These are phyloP conservation scores for Canna indica DNA, from an alignment of 176 grass and related monocot species.

Conservation along the genomic window DNA sequence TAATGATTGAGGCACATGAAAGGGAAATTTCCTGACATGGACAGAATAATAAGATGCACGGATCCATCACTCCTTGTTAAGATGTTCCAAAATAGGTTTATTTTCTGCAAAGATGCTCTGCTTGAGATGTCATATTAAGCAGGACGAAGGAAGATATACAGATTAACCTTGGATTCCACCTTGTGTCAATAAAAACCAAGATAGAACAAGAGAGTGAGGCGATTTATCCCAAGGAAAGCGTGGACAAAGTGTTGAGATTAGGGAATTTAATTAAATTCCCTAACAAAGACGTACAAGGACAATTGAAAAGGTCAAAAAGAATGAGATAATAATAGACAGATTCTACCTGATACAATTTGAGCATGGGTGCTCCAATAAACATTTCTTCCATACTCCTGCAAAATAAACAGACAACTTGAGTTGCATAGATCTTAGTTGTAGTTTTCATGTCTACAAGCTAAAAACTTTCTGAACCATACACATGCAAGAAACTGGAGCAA, in stretches of 20 bases:
- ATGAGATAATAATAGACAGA: background rate
- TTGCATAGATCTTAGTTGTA: too few relatives aligned
- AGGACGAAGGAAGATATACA: background rate
- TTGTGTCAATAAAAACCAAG: too few relatives aligned
- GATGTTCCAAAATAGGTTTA: background rate
- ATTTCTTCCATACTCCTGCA: too few relatives aligned
- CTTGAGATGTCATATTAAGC: background rate
- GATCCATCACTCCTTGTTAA: too few relatives aligned
- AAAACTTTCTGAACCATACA: too few relatives aligned
- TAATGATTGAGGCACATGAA: background rate
- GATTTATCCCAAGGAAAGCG: background rate
- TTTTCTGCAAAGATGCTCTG: background rate
- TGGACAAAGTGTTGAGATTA: background rate
- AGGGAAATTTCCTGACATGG: background rate
- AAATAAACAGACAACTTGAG: too few relatives aligned
- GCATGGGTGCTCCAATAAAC: background rate
- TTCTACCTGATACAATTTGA: background rate
- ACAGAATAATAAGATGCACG: background rate
- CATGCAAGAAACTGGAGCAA: too few relatives aligned
- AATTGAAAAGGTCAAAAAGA: background rate
- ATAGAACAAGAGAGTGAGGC: too few relatives aligned
- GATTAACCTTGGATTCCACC: background rate
- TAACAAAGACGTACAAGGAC: background rate
- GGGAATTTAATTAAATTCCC: background rate
- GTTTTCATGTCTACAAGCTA: too few relatives aligned